These are phyloP conservation scores for Penicillium argentinense DNA, from an alignment of 495 filamentous ascomycete genomes.

Conservation along the genomic window DNA sequence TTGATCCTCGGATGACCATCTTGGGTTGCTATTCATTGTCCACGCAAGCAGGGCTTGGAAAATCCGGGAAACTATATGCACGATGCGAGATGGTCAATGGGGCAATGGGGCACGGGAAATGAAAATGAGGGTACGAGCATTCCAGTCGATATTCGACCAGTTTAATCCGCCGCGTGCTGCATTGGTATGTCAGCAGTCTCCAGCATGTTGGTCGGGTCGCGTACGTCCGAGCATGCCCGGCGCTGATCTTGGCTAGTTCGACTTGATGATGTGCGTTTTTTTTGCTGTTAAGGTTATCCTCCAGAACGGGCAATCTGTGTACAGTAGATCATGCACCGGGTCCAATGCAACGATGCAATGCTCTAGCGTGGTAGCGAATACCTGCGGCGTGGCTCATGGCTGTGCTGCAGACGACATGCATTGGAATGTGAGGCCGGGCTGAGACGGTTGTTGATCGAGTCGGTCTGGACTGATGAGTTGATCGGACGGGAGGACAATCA, in stretches of 20 bases:
- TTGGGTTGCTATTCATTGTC: too few species aligned
- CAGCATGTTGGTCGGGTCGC: not conserved
- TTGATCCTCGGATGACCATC: too few species aligned
- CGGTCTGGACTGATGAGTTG: conserved; percentile 4
- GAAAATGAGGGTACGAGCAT: conserved; percentile 9
- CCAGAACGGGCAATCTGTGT: too few species aligned
- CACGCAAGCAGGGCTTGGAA: not conserved
- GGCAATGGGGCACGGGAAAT: too few species aligned
- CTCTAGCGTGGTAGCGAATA: conserved; percentile 2
- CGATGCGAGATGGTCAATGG: not conserved
- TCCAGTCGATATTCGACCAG: conserved; percentile 13
- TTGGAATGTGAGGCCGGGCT: conserved; percentile 28
- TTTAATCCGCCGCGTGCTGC: conserved; percentile 9
- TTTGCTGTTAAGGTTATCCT: not conserved
- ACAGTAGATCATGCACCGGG: not conserved
- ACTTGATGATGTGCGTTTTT: not conserved
- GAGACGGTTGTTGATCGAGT: conserved; percentile 3
- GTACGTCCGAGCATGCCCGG: conserved; percentile 1
- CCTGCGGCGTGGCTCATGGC: conserved; percentile 10
- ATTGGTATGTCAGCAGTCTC: conserved; percentile 21
- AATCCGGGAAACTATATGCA: not conserved
- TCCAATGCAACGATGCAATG: conserved; percentile 7
- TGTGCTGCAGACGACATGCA: conserved; percentile 20
- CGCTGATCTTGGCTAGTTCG: not conserved
- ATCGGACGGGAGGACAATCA: not conserved